Evolutionary conservation across 108 stramenopile species (phyloP), one percentile per base, ranked within the genome.

Genomic region (Asterionellopsis glacialis): DNA sequence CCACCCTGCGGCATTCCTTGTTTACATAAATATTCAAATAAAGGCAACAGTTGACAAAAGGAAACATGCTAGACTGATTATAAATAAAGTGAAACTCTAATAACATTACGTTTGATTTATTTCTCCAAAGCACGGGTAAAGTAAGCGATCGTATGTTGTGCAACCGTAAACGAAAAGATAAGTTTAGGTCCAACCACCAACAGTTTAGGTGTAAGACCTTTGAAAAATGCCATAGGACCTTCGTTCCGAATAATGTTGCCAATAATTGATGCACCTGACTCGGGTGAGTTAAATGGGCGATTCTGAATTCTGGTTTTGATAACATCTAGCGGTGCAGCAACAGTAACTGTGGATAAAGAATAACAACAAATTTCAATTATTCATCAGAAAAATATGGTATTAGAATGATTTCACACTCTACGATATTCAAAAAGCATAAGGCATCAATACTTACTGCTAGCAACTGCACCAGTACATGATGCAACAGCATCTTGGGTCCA

Each of bases 161-260:
- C 88, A 25, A 90, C 68, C 11, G 88, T 90, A 62, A 87, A 90
- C 18, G 83, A 85, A 70, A 90, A 90, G 48, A 90, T 50, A 14
- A 90, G 75, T 63, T 90, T 90, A 1, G 88, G 88, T 12, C 88
- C 88, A 15, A 90, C 85, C 16, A 90, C 85, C 23, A 87, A 19
- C 2, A 90, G 63, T 77, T 90, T 90, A 15, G 88, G 88, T 25
- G 79, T 74, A 28, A 90, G 63, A 11, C 88, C 88, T 62, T 90
- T 90, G 70, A 90, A 90, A 53, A 90, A 72, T 28, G 78, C 85
- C 33, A 70, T 60, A 25, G 64, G 33, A 13, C 88, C 88, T 67
- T 90, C 88, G 15, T 84, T 82, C 25, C 75, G 55, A 23, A 90
- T 70, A 55, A 86, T 61, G 24, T 84, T 65, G 24, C 59, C 67